Evolutionary conservation across 1,284 basidiomycete genomes (phyloP).

Genomic region (Ustilago bromivora): DNA sequence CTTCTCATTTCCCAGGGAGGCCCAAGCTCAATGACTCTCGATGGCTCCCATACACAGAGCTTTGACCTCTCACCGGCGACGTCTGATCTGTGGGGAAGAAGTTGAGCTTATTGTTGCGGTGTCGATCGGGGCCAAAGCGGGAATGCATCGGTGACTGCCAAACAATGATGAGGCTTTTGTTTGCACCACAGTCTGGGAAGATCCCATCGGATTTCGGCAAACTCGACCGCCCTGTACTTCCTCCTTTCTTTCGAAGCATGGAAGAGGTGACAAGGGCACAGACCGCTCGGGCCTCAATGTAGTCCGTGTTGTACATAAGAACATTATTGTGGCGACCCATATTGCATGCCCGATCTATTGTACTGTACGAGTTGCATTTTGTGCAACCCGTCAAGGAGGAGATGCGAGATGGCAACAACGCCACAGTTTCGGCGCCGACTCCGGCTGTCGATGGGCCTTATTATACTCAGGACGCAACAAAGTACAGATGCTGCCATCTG

Average conservation of each 20-base stretch:
- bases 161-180: neutral
- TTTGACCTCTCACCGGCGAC: neutral
- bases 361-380: neutral
- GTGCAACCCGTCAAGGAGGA: neutral
- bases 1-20: neutral
- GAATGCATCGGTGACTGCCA: neutral
- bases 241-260: neutral
- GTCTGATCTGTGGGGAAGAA: neutral
- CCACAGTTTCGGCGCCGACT: neutral
- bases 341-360: neutral
- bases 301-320: neutral
- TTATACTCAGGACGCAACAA: too few species aligned
- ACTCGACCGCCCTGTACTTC: neutral
- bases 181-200: neutral
- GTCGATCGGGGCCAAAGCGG: slow-evolving; percentile 2
- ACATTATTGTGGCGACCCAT: neutral
- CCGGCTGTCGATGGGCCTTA: neutral
- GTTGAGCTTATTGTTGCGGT: neutral
- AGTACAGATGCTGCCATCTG: neutral
- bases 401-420: neutral
- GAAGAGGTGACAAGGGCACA: neutral
- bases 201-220: neutral
- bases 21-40: neutral
- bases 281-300: neutral
- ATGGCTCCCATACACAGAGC: neutral